A percentile compares a stretch with the other conserved stretches of the same genome.
phyloP scores from a whole-genome alignment of 805 yeast species.

The Dipodascus geniculatus region DNA sequence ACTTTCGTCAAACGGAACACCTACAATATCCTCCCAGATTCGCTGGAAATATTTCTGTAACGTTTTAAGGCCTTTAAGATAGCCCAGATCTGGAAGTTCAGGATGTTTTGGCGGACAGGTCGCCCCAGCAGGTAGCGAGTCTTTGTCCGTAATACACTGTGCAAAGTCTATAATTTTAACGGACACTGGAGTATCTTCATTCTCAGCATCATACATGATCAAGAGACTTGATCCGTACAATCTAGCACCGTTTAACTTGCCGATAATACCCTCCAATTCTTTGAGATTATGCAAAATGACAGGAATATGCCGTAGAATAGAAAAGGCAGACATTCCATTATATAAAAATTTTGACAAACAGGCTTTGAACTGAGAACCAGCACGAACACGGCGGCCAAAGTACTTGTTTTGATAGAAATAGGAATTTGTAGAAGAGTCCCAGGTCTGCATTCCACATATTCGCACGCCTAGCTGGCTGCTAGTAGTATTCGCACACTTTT shows the following conservation, averaged over 20 bases:
- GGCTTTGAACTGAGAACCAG: conserved; percentile 67
- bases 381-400: conserved; percentile 68
- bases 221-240: conserved; percentile 85
- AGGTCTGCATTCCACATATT: conserved; percentile 88
- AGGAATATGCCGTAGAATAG: conserved; percentile 60
- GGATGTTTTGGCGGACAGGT: conserved; percentile 66
- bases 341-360: conserved; percentile 67
- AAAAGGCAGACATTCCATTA: conserved; percentile 50
- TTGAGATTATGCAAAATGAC: conserved; percentile 46
- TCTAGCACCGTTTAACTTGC: conserved; percentile 60
- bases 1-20: neutral
- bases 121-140: conserved; percentile 27
- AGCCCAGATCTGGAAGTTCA: conserved; percentile 64
- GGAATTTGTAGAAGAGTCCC: conserved; percentile 36
- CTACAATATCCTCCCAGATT: conserved; percentile 1
- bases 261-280: conserved; percentile 45
- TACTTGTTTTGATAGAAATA: conserved; percentile 78
- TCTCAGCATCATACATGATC: conserved; percentile 73
- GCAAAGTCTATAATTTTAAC: conserved; percentile 94
- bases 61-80: conserved; percentile 69
- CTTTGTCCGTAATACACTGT: conserved; percentile 37
- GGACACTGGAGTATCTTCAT: conserved; percentile 11
- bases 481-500: conserved; percentile 74
- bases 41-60: conserved; percentile 50
- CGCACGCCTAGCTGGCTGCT: conserved; percentile 77